Percentiles rank a stretch among this genome's conserved stretches.
phyloP scores from a whole-genome alignment of 148 eudicot genomes.

The Fagopyrum esculentum region DNA sequence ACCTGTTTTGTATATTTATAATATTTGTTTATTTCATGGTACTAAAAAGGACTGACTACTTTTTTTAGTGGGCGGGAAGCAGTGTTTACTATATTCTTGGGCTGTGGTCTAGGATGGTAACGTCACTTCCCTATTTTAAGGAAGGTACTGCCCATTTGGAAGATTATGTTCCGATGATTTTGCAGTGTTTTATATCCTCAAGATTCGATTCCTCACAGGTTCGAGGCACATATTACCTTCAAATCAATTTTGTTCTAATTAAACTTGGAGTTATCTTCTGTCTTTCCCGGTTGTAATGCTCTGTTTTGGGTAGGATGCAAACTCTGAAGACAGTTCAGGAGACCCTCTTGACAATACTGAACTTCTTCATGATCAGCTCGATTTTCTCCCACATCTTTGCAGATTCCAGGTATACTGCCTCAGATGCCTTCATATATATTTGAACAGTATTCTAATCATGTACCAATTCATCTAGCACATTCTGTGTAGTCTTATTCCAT shows the following conservation, averaged over 20 bases:
- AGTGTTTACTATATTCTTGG: constrained; percentile 90
- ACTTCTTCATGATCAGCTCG: constrained; percentile 90
- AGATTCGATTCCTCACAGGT: constrained; percentile 83
- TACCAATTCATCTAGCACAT: neutral
- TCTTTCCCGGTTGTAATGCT: constrained; percentile 4
- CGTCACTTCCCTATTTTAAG: constrained; percentile 68
- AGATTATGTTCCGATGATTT: constrained; percentile 80
- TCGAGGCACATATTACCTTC: neutral
- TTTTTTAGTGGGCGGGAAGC: constrained; percentile 83
- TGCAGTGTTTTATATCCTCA: constrained; percentile 83
- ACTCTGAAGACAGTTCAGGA: constrained; percentile 66
- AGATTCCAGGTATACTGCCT: constrained; percentile 62
- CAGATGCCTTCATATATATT: neutral
- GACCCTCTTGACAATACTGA: constrained; percentile 86
- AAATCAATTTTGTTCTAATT: constrained; percentile 1
- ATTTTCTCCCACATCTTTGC: constrained; percentile 70
- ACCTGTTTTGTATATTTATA: neutral
- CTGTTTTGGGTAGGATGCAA: constrained; percentile 42
- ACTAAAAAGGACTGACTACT: neutral
- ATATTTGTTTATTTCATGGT: neutral
- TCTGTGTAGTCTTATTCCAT: neutral
- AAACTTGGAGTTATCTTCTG: neutral
- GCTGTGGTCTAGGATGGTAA: constrained; percentile 85
- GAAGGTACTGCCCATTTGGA: constrained; percentile 55
- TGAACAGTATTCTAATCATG: neutral